Evolutionary conservation across 2,329 filamentous ascomycete genomes (phyloP), one percentile per base, ranked within the genome.

Genomic region (Fusarium heterosporum): DNA sequence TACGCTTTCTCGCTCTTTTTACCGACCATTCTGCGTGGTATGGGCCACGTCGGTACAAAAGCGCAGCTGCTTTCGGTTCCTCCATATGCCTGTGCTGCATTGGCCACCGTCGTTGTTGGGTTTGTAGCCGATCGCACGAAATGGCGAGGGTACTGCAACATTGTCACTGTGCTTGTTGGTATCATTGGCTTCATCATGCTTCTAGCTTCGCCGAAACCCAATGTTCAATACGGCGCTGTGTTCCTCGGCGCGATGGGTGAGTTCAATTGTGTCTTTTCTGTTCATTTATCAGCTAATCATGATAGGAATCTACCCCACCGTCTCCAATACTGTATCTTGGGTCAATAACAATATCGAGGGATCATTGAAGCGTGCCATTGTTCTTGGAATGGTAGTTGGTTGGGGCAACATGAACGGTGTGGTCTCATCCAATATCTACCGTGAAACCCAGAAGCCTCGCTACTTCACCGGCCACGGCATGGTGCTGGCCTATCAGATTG

Each of bases 401-500:
- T 92, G 89, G 89, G 90, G 91, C 10, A 93, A 93, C 67, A 78
- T 93, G 16, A 92, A 92, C 69, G 90, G 90, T 14, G 87, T 93
- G 30, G 82, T 73, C 16, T 73, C 79, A 14, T 83, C 81, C 41
- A 93, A 93, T 72, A 90, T 93, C 62, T 93, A 91, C 54, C 62
- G 76, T 43, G 68, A 71, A 10, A 25, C 39, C 2, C 74, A 78
- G 46, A 59, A 61, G 2, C 76, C 77, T 2, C 67, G 74, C 3
- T 78, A 72, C 67, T 70, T 70, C 50, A 75, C 69, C 3, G 90
- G 90, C 0, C 90, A 93, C 68, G 84, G 83, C 2, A 81, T 86
- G 0, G 85, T 92, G 0, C 74, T 93, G 36, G 88, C 79, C 1
- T 93, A 92, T 74, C 80, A 92, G 71, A 78, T 85, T 1, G 46